These are phyloP conservation scores for Cyclanthera cordifolia DNA, from an alignment of 306 rosid genomes.

Conservation along the genomic window DNA sequence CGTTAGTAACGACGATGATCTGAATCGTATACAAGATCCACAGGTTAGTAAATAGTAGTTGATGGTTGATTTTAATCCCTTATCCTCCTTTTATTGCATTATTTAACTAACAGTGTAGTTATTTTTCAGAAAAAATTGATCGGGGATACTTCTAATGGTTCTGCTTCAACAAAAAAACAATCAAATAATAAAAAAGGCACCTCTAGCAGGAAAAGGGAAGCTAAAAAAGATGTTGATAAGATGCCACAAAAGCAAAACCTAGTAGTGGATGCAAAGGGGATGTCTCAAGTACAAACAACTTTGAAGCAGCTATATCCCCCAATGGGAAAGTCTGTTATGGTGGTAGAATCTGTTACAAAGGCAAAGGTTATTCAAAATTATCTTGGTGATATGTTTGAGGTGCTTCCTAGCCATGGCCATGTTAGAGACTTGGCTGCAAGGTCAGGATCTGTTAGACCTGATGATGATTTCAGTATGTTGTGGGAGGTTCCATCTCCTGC, in stretches of 20 bases:
- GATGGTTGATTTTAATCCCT: slow-evolving; percentile 1
- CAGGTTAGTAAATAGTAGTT: slow-evolving; percentile 35
- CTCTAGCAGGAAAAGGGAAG: slow-evolving; percentile 22
- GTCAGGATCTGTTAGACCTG: slow-evolving; percentile 96
- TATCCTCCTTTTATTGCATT: slow-evolving; percentile 10
- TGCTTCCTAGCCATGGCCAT: slow-evolving; percentile 94
- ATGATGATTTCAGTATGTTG: slow-evolving; percentile 93
- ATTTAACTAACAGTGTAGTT: slow-evolving; percentile 31
- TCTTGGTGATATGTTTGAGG: slow-evolving; percentile 87
- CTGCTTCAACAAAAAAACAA: slow-evolving; percentile 30
- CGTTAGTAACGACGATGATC: slow-evolving; percentile 13
- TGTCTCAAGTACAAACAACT: slow-evolving; percentile 24
- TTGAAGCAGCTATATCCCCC: slow-evolving; percentile 59
- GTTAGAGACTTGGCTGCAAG: slow-evolving; percentile 96
- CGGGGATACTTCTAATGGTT: slow-evolving; percentile 17
- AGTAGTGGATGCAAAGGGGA: slow-evolving; percentile 20
- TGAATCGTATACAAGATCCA: slow-evolving; percentile 8
- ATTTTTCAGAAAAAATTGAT: slow-evolving; percentile 34
- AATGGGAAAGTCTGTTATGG: slow-evolving; percentile 57
- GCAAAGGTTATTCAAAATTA: slow-evolving; percentile 86
- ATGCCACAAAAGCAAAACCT: slow-evolving; percentile 20
- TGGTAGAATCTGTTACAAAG: slow-evolving; percentile 89
- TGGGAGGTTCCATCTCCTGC: slow-evolving; percentile 99
- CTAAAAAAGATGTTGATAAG: slow-evolving; percentile 18
- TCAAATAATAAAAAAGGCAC: slow-evolving; percentile 37